Evolutionary conservation across 208 protist species (phyloP), one percentile per base, ranked within the genome.

Genomic region (Leptomonas seymouri): DNA sequence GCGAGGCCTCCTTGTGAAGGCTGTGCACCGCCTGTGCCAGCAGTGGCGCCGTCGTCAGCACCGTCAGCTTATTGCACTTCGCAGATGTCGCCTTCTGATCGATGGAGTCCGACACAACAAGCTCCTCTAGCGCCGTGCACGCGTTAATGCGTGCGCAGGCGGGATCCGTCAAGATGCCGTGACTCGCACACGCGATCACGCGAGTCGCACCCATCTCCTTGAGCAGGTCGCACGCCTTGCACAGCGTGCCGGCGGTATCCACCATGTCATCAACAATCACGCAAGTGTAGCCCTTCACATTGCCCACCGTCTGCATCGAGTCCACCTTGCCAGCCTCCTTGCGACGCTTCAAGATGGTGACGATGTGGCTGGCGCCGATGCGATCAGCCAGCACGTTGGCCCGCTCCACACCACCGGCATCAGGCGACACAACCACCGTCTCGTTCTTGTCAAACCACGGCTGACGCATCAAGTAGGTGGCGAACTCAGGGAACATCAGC

Each of bases 251-350:
- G 3, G 89, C 97, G 11, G 98, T 99, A 75, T 99, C 98, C 48
- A 98, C 91, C 85, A 99, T 99, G 77, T 99, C 98, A 60, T 99
- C 98, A 25, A 99, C 82, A 45, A 99, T 97, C 41, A 99, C 85
- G 71, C 86, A 94, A 27, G 94, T 90, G 79, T 97, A 98, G 46
- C 95, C 97, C 61, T 87, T 50, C 18, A 99, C 98, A 64, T 98
- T 94, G 44, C 98, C 98, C 41, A 99, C 97, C 0, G 98, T 93
- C 70, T 98, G 89, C 92, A 98, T 98, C 3, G 86, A 94, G 57
- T 97, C 86, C 16, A 98, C 89, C 74, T 97, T 90, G 39, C 97
- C 97, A 0, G 95, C 91, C 82, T 97, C 91, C 57, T 89, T 87
- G 39, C 98, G 84, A 7, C 96, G 85, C 75, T 97, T 97, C 58